Evolutionary conservation across 768 basidiomycete genomes (phyloP).

Genomic region (Rhodotorula graminis): DNA sequence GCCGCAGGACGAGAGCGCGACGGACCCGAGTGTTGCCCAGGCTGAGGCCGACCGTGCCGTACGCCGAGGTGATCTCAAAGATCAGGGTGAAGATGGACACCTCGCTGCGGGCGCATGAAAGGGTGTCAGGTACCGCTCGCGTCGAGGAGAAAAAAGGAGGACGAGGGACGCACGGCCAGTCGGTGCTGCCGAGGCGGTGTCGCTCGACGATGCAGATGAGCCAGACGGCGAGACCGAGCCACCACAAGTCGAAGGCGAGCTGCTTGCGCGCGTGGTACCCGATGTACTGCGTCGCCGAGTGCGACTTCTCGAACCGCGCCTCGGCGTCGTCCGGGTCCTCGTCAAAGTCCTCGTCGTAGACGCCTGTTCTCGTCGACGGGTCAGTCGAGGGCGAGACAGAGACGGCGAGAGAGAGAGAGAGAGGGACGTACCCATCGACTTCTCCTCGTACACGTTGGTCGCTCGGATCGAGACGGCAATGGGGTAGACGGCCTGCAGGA

Average conservation of each 20-base stretch:
- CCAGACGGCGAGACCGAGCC: slow-evolving; percentile 78
- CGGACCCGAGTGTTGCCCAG: slow-evolving; percentile 77
- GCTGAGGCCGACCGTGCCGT: slow-evolving; percentile 82
- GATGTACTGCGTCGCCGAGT: slow-evolving; percentile 41
- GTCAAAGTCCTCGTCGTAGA: slow-evolving; percentile 40
- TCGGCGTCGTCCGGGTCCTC: slow-evolving; percentile 36
- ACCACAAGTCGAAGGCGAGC: slow-evolving; percentile 97
- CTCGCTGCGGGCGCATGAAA: not conserved
- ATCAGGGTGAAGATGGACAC: slow-evolving; percentile 38
- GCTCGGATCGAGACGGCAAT: slow-evolving; percentile 65
- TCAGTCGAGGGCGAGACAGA: not conserved
- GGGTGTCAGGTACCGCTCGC: not conserved
- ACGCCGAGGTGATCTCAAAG: slow-evolving; percentile 64
- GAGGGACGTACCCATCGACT: slow-evolving; percentile 68
- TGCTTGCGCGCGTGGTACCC: slow-evolving; percentile 70
- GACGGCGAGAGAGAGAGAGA: too few species aligned
- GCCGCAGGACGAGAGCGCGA: slow-evolving; percentile 16
- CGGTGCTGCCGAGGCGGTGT: slow-evolving; percentile 8
- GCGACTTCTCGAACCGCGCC: slow-evolving; percentile 32
- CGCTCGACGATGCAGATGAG: slow-evolving; percentile 84
- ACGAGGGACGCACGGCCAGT: slow-evolving; percentile 29
- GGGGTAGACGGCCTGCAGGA: slow-evolving; percentile 45
- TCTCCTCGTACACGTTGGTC: slow-evolving; percentile 73
- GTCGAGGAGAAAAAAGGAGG: not conserved
- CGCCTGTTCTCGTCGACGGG: slow-evolving; percentile 7